phyloP scores from a whole-genome alignment of 345 rosid genomes.

The Aquilaria sinensis region DNA sequence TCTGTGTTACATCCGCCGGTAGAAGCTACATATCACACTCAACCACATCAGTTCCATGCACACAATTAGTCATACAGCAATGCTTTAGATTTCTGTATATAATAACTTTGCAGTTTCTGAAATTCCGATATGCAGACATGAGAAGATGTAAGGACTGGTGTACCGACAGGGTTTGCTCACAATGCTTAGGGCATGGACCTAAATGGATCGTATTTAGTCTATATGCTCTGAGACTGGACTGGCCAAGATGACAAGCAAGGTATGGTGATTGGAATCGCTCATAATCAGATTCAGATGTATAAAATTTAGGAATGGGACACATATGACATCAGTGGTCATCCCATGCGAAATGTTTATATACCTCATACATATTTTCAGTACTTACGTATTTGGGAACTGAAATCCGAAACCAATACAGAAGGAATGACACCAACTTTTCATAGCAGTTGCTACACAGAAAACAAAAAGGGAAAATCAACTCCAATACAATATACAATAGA shows the following conservation, averaged over 20 bases:
- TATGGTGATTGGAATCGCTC: not conserved
- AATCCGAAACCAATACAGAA: conserved; percentile 81
- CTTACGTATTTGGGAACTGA: conserved; percentile 51
- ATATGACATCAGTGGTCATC: no score
- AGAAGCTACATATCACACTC: conserved; percentile 24
- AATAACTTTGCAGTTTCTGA: no score
- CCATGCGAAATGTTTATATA: no score
- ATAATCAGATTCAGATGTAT: not conserved
- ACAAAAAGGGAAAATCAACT: not conserved
- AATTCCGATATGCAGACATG: no score
- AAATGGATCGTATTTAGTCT: no score
- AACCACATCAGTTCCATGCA: no score
- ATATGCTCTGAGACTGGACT: no score
- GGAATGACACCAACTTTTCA: conserved; percentile 70
- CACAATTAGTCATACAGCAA: no score
- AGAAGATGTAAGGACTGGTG: no score
- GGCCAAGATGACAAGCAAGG: not conserved
- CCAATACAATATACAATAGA: not conserved
- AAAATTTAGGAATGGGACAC: not conserved
- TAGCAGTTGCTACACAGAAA: conserved; percentile 58
- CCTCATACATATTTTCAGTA: not conserved
- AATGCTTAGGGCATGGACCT: no score
- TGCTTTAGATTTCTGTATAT: no score
- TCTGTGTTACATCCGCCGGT: conserved; percentile 47
- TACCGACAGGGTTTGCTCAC: no score